These are phyloP conservation scores for Diaporthe ilicicola DNA, from an alignment of 2,329 filamentous ascomycete genomes.

Conservation along the genomic window DNA sequence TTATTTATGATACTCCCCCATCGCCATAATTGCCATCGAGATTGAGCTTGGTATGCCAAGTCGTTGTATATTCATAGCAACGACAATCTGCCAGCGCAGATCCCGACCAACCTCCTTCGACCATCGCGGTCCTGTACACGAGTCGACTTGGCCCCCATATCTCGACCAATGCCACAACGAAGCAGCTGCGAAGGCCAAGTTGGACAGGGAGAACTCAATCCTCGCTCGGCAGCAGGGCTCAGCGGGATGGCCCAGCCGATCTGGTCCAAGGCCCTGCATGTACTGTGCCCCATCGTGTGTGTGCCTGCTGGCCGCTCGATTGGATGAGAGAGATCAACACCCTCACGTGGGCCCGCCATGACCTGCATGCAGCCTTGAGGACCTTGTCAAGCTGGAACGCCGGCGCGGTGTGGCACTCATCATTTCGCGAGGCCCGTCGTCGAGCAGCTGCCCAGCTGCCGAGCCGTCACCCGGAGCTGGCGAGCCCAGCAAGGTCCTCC, in stretches of 20 bases:
- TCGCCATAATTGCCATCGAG: neutral
- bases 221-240: slow-evolving; percentile 17
- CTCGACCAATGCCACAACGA: slow-evolving; percentile 9
- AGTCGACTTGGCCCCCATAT: slow-evolving; percentile 5
- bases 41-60: slow-evolving; percentile 22
- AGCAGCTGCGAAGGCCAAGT: slow-evolving; percentile 14
- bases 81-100: slow-evolving; percentile 13
- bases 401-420: slow-evolving; percentile 15
- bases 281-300: neutral
- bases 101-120: neutral
- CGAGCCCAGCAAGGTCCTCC: no score
- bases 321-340: neutral
- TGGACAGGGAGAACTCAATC: slow-evolving; percentile 21
- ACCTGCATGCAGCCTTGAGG: slow-evolving; percentile 17
- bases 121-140: slow-evolving; percentile 2
- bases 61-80: slow-evolving; percentile 14
- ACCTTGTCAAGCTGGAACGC: slow-evolving; percentile 21
- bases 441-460: neutral
- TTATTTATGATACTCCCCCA: slow-evolving; percentile 10
- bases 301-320: neutral
- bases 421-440: neutral
- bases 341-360: slow-evolving; percentile 5
- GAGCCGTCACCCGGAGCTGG: neutral
- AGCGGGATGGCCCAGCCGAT: slow-evolving; percentile 1
- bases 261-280: neutral